Conservation (phyloP, 2,329 filamentous ascomycete species). For the Arachnomyces sp. region DNA sequence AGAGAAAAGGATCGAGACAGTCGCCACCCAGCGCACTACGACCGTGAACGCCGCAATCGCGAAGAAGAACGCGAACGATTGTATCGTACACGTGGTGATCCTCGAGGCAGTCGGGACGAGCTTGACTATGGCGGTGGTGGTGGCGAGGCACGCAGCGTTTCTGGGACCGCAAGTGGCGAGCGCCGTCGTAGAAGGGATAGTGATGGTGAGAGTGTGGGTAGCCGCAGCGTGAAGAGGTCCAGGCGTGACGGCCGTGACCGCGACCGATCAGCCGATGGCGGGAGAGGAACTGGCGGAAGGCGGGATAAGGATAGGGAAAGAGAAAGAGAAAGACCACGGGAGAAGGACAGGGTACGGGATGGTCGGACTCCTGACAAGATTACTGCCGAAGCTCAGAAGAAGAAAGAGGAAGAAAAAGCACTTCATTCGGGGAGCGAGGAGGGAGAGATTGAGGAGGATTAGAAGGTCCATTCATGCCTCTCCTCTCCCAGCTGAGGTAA, state of each 20-base stretch:
- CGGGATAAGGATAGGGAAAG: conserved; percentile 31
- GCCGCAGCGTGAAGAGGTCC: conserved; percentile 55
- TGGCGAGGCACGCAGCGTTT: conserved; percentile 47
- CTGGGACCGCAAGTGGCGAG: conserved; percentile 48
- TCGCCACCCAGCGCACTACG: conserved; percentile 49
- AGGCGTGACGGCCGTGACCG: conserved; percentile 34
- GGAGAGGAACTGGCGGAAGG: conserved; percentile 25
- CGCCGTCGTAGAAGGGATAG: conserved; percentile 73
- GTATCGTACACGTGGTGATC: conserved; percentile 74
- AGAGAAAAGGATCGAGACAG: conserved; percentile 32
- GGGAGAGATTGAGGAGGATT: conserved; percentile 86
- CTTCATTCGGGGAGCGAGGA: conserved; percentile 89
- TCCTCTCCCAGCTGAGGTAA: not conserved
- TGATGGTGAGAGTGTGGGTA: conserved; percentile 56
- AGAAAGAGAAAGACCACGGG: conserved; percentile 33
- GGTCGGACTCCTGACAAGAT: conserved; percentile 28
- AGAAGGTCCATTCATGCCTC: conserved; percentile 6
- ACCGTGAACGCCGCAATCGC: conserved; percentile 76
- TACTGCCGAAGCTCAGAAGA: conserved; percentile 18
- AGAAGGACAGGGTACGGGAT: conserved; percentile 49
- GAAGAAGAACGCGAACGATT: conserved; percentile 85
- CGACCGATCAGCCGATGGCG: conserved; percentile 31
- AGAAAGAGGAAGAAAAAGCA: conserved; percentile 37
- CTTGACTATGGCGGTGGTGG: conserved; percentile 75
- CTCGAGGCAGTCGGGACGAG: conserved; percentile 73